These are phyloP conservation scores for Inga leiocalycina DNA, from an alignment of 306 rosid species.

Conservation along the genomic window DNA sequence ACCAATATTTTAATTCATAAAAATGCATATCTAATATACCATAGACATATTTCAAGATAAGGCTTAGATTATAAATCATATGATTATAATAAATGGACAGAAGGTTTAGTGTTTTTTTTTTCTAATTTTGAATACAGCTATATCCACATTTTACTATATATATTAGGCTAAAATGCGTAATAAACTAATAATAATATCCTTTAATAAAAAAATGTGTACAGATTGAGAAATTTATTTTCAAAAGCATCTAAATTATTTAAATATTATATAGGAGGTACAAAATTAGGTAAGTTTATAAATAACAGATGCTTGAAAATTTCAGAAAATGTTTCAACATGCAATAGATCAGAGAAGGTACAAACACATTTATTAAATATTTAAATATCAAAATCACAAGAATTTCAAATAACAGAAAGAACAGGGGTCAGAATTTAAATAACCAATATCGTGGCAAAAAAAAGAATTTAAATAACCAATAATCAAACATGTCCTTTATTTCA, in stretches of 20 bases:
- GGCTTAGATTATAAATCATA: not conserved
- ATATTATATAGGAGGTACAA: not conserved
- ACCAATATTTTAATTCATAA: not conserved
- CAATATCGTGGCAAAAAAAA: too few relatives aligned
- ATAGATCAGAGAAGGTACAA: not conserved
- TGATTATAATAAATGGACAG: too few relatives aligned
- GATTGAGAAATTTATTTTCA: not conserved
- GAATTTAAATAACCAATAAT: conserved; percentile 16
- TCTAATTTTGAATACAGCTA: too few relatives aligned
- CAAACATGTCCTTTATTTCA: conserved; percentile 45
- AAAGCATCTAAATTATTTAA: not conserved
- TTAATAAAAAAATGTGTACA: too few relatives aligned
- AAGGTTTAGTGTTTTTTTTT: too few relatives aligned
- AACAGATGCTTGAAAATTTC: not conserved
- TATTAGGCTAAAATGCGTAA: too few relatives aligned
- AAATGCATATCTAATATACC: not conserved
- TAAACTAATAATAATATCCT: too few relatives aligned
- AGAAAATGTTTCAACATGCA: not conserved
- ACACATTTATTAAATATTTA: not conserved
- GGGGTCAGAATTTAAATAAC: conserved; percentile 21
- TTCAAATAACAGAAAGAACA: not conserved
- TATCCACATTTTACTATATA: too few relatives aligned
- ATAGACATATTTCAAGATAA: not conserved
- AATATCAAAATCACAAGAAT: not conserved
- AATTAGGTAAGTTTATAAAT: not conserved